Evolutionary conservation across 1,139 yeast species (phyloP).

Genomic region (Magnusiomyces magnusii): DNA sequence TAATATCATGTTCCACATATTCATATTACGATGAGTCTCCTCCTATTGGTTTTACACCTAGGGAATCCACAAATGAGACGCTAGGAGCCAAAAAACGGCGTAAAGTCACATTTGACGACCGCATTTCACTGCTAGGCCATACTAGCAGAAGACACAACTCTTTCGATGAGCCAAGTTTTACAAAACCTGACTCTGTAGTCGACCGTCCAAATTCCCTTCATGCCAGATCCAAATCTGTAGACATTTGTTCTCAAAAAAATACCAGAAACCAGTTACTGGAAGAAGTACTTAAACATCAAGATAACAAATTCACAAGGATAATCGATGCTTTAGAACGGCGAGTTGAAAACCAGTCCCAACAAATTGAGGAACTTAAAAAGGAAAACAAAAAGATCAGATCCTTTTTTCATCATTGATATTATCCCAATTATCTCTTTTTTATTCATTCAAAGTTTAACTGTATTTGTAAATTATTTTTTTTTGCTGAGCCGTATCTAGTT

Average conservation of each 20-base stretch:
- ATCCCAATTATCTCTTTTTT: too few relatives aligned
- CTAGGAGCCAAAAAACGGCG: background rate
- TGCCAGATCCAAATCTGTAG: background rate
- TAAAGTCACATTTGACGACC: conserved; percentile 2
- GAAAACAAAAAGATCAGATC: background rate
- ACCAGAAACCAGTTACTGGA: background rate
- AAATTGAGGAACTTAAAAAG: background rate
- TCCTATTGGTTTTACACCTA: background rate
- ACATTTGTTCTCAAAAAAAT: background rate
- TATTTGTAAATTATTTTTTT: too few relatives aligned
- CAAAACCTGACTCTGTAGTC: background rate
- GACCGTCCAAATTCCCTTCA: background rate
- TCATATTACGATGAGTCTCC: background rate
- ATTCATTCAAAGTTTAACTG: too few relatives aligned
- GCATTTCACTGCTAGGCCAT: background rate
- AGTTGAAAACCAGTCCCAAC: background rate
- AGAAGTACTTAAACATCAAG: background rate
- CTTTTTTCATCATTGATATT: background rate
- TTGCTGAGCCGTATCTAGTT: too few relatives aligned
- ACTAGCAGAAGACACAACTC: background rate
- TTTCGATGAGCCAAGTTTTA: background rate
- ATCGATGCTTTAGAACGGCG: background rate
- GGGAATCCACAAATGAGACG: background rate
- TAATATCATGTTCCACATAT: background rate
- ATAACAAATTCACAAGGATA: background rate